Evolutionary conservation across 2,329 filamentous ascomycete species (phyloP), one percentile per base, ranked within the genome.

Genomic region (Emericellopsis cladophorae): DNA sequence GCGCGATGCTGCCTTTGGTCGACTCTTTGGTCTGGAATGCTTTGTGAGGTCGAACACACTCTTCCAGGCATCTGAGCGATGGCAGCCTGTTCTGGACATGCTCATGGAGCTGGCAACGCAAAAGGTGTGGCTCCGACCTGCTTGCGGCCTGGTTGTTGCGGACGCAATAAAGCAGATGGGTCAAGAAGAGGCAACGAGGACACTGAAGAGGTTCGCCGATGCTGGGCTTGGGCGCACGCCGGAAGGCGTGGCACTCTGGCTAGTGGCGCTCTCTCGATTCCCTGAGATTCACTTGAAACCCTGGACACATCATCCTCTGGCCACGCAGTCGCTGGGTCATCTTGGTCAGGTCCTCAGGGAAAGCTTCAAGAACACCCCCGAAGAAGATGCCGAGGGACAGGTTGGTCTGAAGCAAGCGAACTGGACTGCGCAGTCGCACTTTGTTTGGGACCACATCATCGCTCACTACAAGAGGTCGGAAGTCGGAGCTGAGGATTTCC

Each of bases 241-340:
- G 0, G 90, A 96, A 56, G 90, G 89, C 7, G 78, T 95, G 18
- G 87, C 86, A 1, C 76, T 95, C 42, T 96, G 89, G 88, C 67
- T 96, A 26, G 74, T 76, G 5, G 74, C 83, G 2, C 70, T 75
- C 45, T 72, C 74, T 40, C 65, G 65, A 16, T 87, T 84, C 50
- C 74, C 81, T 0, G 64, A 72, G 7, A 67, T 82, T 41, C 74
- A 76, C 39, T 66, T 72, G 22, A 79, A 82, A 47, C 70, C 85
- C 2, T 95, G 89, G 88, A 72, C 76, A 39, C 79, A 92, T 51
- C 79, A 92, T 52, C 89, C 88, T 2, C 60, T 95, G 37, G 74
- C 77, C 14, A 66, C 70, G 4, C 79, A 81, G 48, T 81, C 88
- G 40, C 68, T 85, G 18, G 65, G 71, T 5, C 72, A 76, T 37